These are phyloP conservation scores for Beauveria caledonica DNA, from an alignment of 2,329 filamentous ascomycete genomes.

Conservation along the genomic window DNA sequence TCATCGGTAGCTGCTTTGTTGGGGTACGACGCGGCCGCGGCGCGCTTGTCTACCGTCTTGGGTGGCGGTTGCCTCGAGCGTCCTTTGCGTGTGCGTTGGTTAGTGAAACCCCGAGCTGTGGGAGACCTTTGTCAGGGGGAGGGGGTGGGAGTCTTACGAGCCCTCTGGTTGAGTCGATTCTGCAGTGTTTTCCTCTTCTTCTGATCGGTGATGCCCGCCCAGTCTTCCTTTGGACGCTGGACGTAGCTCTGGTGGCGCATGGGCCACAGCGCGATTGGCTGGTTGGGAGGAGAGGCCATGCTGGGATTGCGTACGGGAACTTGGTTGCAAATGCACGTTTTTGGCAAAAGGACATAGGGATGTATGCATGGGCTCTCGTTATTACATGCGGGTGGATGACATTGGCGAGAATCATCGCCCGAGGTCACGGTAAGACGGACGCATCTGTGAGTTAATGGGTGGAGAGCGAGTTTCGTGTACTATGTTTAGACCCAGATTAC, in stretches of 20 bases:
- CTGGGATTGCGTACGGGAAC: neutral
- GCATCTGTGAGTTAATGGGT: no score
- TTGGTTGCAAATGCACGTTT: neutral
- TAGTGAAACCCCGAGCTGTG: no score
- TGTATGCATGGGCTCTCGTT: neutral
- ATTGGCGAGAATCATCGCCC: neutral
- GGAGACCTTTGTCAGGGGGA: no score
- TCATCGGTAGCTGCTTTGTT: neutral
- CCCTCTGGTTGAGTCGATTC: neutral
- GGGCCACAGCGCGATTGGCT: neutral
- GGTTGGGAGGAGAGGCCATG: neutral
- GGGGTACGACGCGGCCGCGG: neutral
- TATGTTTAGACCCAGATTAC: no score
- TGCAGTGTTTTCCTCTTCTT: neutral
- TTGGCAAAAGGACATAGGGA: neutral
- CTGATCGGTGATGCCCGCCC: slow-evolving; percentile 23
- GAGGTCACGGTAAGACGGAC: no score
- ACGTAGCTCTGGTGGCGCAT: slow-evolving; percentile 8
- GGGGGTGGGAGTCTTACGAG: neutral
- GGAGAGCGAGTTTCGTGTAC: no score
- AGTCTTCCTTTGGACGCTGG: slow-evolving; percentile 20
- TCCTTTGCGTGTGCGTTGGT: neutral
- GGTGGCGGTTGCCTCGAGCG: neutral
- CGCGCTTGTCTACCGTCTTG: neutral
- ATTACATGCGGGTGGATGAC: neutral